phyloP scores from a whole-genome alignment of 202 grass and related monocot species.

The Carex arenaria region DNA sequence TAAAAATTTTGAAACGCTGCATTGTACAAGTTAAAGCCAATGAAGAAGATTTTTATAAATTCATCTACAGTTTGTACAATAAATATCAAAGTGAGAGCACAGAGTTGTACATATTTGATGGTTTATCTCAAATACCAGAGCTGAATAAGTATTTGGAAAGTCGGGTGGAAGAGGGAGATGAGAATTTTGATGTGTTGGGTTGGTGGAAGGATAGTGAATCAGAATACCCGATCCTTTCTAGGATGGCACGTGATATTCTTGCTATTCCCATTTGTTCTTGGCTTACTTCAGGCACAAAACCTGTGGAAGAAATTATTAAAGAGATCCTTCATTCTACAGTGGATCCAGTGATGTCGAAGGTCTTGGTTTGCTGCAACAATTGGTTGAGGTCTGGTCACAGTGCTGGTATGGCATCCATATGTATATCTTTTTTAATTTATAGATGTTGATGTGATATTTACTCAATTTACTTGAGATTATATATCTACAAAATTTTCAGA shows the following conservation, averaged over 20 bases:
- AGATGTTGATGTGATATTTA: too few relatives aligned
- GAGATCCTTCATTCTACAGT: not conserved
- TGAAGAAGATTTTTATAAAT: not conserved
- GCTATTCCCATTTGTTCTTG: conserved; percentile 58
- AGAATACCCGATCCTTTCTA: conserved; percentile 85
- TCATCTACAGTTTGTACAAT: not conserved
- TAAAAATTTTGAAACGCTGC: not conserved
- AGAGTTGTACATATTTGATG: not conserved
- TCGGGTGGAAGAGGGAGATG: not conserved
- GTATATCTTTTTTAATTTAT: too few relatives aligned
- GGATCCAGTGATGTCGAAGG: not conserved
- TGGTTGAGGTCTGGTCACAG: not conserved
- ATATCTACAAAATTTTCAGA: too few relatives aligned
- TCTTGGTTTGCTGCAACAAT: not conserved
- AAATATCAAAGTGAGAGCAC: not conserved
- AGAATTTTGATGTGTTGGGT: conserved; percentile 51
- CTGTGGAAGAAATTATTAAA: not conserved
- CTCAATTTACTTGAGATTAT: too few relatives aligned
- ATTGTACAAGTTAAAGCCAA: too few relatives aligned
- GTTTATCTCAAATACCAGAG: not conserved
- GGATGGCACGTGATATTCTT: conserved; percentile 88
- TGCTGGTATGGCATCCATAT: not conserved
- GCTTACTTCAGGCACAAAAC: not conserved
- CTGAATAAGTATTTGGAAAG: not conserved
- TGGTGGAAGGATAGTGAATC: conserved; percentile 83